phyloP scores from a whole-genome alignment of 106 monocot genomes.

The Vanilla planifolia region DNA sequence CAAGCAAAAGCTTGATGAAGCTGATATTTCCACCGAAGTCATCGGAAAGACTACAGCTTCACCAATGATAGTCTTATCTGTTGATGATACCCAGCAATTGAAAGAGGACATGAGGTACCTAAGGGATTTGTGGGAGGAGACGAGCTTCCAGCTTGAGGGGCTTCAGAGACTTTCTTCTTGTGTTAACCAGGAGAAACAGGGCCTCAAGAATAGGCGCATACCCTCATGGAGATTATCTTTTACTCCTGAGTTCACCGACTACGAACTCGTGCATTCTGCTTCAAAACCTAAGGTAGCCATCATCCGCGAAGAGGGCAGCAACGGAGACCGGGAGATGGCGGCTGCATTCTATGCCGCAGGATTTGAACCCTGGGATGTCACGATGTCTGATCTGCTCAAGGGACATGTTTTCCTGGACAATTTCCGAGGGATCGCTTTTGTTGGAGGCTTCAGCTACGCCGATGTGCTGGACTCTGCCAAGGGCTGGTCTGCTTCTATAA shows the following conservation, averaged over 20 bases:
- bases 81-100: slow-evolving; percentile 51
- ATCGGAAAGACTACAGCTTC: slow-evolving; percentile 60
- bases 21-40: slow-evolving; percentile 37
- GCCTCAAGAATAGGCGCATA: slow-evolving; percentile 44
- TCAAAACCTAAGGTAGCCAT: slow-evolving; percentile 80
- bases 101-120: slow-evolving; percentile 64
- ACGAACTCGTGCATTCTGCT: slow-evolving; percentile 25
- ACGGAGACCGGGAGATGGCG: slow-evolving; percentile 94
- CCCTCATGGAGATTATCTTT: slow-evolving; percentile 79
- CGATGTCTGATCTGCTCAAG: slow-evolving; percentile 80
- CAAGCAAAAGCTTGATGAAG: slow-evolving; percentile 37
- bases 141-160: slow-evolving; percentile 81
- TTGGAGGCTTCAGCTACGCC: slow-evolving; percentile 96
- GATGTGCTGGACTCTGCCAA: slow-evolving; percentile 93
- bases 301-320: slow-evolving; percentile 97
- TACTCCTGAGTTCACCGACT: slow-evolving; percentile 52
- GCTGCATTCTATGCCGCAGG: slow-evolving; percentile 87
- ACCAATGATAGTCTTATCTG: slow-evolving; percentile 39
- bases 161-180: slow-evolving; percentile 78
- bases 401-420: slow-evolving; percentile 43
- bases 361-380: slow-evolving; percentile 92
- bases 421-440: slow-evolving; percentile 84
- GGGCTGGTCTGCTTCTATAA: slow-evolving; percentile 93
- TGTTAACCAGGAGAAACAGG: slow-evolving; percentile 76
- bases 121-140: slow-evolving; percentile 91